Evolutionary conservation across 2,329 filamentous ascomycete species (phyloP), one percentile per base, ranked within the genome.

Genomic region (Helotiales sp.): DNA sequence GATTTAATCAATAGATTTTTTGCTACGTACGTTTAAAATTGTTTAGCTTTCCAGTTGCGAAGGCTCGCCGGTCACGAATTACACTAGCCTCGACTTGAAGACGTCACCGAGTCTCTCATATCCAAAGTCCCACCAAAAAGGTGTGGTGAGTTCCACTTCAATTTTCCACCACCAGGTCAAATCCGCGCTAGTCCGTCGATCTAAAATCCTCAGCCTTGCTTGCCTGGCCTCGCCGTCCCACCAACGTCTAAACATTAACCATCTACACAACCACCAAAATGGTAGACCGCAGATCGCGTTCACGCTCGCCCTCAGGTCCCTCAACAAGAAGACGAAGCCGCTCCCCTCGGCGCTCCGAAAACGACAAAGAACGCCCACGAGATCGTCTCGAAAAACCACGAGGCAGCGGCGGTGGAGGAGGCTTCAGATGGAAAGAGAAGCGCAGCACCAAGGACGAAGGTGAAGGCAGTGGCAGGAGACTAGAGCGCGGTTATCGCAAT

Each of bases 351-450:
- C 77, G 80, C 32, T 80, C 81, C 55, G 81, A 84, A 57, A 80
- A 83, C 68, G 76, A 70, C 15, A 65, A 63, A 57, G 66, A 71
- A 54, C 63, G 64, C 64, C 66, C 71, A 40, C 64, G 65, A 57
- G 67, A 74, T 20, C 72, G 71, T 20, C 68, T 68, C 45, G 71
- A 73, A 52, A 71, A 68, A 58, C 73, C 71, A 47, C 69, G 73
- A 67, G 69, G 67, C 22, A 61, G 78, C 20, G 68, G 78, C 20
- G 68, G 76, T n/a, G 63, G 78, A 24, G 67, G 76, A 4, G 85
- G 86, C 10, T 87, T 89, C 72, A 83, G 83, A 71, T 89, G 84
- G 82, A 89, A 89, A 72, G 85, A 87, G 62, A 85, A 82, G 73
- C 81, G 84, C 45, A 78, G 80, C 61, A 81, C 43, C 83, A 68